Evolutionary conservation across 179 eudicot genomes (phyloP).

Genomic region (Silene noctiflora): DNA sequence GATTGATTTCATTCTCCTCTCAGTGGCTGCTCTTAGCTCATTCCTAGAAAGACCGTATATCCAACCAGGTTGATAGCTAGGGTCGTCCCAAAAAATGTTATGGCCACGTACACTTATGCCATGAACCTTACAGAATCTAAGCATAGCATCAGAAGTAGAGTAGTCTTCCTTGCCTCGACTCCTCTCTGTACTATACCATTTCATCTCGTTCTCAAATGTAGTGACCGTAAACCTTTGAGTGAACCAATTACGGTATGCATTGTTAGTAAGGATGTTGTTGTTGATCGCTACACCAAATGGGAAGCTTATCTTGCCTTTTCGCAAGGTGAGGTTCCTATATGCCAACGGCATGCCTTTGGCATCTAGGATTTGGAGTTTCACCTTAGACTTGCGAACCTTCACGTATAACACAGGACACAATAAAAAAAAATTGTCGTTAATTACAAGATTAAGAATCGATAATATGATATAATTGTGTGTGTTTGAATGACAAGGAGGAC

Average conservation of each 20-base stretch:
- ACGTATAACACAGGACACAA: too few species aligned
- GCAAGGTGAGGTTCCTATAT: constrained; percentile 29
- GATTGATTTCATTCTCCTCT: constrained; percentile 33
- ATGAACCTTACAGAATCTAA: constrained; percentile 28
- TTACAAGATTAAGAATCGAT: background rate
- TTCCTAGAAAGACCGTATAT: constrained; percentile 25
- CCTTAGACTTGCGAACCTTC: constrained; percentile 40
- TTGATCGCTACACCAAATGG: constrained; percentile 50
- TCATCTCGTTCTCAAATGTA: constrained; percentile 61
- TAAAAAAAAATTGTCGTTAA: background rate
- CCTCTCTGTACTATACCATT: constrained; percentile 50
- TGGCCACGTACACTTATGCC: constrained; percentile 52
- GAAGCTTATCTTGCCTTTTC: constrained; percentile 23
- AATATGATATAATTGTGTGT: background rate
- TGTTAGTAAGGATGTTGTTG: constrained; percentile 38
- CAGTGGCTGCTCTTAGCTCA: constrained; percentile 28
- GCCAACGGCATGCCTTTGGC: constrained; percentile 33
- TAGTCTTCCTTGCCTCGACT: constrained; percentile 40
- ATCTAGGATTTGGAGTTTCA: constrained; percentile 41
- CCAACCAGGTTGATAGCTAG: constrained; percentile 38
- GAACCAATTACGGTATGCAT: constrained; percentile 54
- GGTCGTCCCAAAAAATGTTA: constrained; percentile 61
- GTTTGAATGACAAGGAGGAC: background rate
- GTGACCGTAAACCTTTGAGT: constrained; percentile 39
- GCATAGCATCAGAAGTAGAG: constrained; percentile 44